A percentile compares a stretch with the other conserved stretches of the same genome.
Conservation (phyloP, 768 basidiomycete species). For the Strobilomyces confusus region DNA sequence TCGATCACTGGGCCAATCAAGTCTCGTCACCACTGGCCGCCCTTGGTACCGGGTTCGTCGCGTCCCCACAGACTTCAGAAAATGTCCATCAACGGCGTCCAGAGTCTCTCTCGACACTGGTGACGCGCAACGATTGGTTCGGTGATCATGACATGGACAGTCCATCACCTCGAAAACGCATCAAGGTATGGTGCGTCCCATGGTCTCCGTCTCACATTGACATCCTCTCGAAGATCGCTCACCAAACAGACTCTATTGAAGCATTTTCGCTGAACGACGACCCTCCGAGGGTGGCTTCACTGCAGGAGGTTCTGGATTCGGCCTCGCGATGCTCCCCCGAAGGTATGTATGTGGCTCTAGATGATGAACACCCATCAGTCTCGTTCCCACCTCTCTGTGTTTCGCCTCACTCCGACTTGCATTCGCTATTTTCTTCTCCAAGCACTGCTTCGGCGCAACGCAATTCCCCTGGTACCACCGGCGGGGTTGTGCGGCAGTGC, state of each 20-base stretch:
- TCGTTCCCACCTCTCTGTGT: background rate
- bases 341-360: background rate
- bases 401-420: conserved; percentile 9
- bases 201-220: conserved; percentile 6
- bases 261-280: background rate
- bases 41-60: background rate
- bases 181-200: conserved; percentile 26
- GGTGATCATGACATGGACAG: conserved; percentile 10
- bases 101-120: background rate
- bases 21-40: background rate
- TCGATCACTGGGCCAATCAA: background rate
- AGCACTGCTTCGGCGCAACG: background rate
- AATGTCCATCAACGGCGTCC: background rate
- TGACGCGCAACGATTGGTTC: background rate
- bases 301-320: background rate
- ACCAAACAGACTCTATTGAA: background rate
- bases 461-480: background rate
- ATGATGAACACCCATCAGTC: background rate
- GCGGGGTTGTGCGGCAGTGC: background rate
- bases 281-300: background rate
- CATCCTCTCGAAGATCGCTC: conserved; percentile 16
- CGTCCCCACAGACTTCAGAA: conserved; percentile 3
- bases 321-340: background rate
- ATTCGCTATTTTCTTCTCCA: conserved; percentile 22
- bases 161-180: conserved; percentile 36